phyloP scores from a whole-genome alignment of 495 filamentous ascomycete species.

The Baudoinia panamericana region DNA sequence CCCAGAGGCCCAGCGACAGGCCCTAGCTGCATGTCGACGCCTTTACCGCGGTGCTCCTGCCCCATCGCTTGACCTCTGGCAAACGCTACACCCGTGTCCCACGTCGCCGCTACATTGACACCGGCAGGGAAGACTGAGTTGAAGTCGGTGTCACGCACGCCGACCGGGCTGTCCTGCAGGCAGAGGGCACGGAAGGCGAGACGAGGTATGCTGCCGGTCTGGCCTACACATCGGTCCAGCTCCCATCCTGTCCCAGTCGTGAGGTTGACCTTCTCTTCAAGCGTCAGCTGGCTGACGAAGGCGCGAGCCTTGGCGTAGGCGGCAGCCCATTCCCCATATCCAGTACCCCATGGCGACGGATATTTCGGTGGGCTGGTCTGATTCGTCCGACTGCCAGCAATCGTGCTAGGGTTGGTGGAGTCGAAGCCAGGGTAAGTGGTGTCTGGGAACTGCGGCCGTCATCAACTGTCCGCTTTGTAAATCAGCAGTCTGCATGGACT shows the following conservation, averaged over 20 bases:
- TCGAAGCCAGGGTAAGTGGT: conserved; percentile 17
- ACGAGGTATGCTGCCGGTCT: conserved; percentile 55
- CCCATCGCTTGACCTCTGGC: conserved; percentile 30
- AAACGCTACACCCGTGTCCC: conserved; percentile 27
- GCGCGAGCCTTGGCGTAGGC: conserved; percentile 63
- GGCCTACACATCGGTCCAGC: conserved; percentile 65
- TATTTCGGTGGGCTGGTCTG: conserved; percentile 51
- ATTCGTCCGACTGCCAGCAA: conserved; percentile 17
- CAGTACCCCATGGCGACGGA: conserved; percentile 69
- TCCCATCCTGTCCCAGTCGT: conserved; percentile 79
- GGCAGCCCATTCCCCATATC: conserved; percentile 58
- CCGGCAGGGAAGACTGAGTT: conserved; percentile 30
- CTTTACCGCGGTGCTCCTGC: conserved; percentile 26
- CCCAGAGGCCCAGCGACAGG: conserved; percentile 71
- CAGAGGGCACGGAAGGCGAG: conserved; percentile 69
- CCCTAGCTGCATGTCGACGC: conserved; percentile 70
- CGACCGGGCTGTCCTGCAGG: conserved; percentile 80
- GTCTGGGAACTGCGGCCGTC: conserved; percentile 16
- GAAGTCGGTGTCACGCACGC: conserved; percentile 47
- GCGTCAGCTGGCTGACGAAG: conserved; percentile 71
- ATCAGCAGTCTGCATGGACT: neutral
- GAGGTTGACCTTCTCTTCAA: conserved; percentile 84
- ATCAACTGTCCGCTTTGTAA: neutral
- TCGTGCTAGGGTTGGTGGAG: conserved; percentile 10
- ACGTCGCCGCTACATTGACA: conserved; percentile 30